Evolutionary conservation across 352 stramenopile genomes (phyloP), one percentile per base, ranked within the genome.

Genomic region (Thalassiosira oceanica): DNA sequence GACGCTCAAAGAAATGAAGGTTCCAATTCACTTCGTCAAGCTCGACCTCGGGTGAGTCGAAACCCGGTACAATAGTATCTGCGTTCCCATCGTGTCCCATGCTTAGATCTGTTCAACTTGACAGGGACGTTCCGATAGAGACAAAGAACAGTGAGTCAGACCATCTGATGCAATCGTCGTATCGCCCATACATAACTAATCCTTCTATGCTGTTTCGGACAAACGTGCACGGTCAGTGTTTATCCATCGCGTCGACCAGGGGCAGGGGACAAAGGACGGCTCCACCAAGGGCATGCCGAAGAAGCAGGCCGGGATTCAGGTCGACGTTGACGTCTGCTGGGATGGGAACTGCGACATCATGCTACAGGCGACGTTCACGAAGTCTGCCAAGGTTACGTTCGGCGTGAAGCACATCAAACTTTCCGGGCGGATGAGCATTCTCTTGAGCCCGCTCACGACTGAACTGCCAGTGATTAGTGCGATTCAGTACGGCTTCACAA

Each of bases 401-500:
- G 81, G 81, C 20, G 63, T 86, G 1, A 31, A 74, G 21, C 33
- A 53, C 24, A 51, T 89, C 44, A 87, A 89, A 54, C 31, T 89
- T 8, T 57, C 15, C 16, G 81, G 78, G 27, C 53, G 74, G 2
- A 73, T 89, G 61, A 36, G 44, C 10, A 48, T 89, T 16, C 23
- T 85, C 0, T 21, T 87, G 2, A 74, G 70, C 21, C 81, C 81
- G 3, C 43, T 87, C 8, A 74, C 62, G 1, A 62, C 64, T n/a
- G 65, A 75, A 11, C 37, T 86, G 26, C 78, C 81, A 1, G 43
- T 78, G 11, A 48, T 87, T 31, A 67, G 57, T 18, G 77, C 61
- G 3, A 67, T 87, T 36, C 78, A 86, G 39, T 86, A 84, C 65
- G 52, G 43, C 23, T 89, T 89, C 53, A 82, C 78, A 33, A 87